Base-by-base conservation (phyloP, 768 basidiomycete genomes). In the Stropharia rugosoannulata region DNA sequence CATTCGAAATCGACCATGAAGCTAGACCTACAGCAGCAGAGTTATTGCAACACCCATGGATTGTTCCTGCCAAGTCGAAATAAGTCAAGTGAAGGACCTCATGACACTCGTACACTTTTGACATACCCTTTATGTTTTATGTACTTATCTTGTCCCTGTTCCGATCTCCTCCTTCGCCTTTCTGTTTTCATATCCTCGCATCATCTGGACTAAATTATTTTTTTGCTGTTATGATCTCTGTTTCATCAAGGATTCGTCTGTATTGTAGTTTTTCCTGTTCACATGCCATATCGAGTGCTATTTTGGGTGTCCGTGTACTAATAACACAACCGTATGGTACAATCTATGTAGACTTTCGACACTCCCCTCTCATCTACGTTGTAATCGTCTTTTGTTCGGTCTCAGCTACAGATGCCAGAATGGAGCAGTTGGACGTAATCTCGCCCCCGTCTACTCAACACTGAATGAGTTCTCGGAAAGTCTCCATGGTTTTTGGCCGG, bases 1-100 rank as follows among this genome's bases (percentile, higher is more conserved):
- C 95, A 4, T 97, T 98, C 65, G 90, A 94, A 59, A 74, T 94
- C 43, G 82, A 97, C 62, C 88, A 94, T 56, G 80, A 85, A 60
- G 81, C 81, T 27, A 83, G 95, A 48, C 94, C 94, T 5, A 82
- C 88, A 15, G 94, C 94, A 8, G 76, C 79, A 1, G 88, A 86
- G 60, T 75, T 96, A 9, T 77, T 94, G 37, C 80, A 82, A 49
- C 88, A 95, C 65, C 65, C 80, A 2, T 98, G 93, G 87, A 73
- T 94, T 54, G 59, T 52, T 40, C 25, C 54, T 10, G 32, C 18
- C 5, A 49, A 56, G 48, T 39, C 47, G 16, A 56, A 56, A 36
- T 56, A 47, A 56, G 12, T 36, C 42, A 12, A 25, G 4, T 25
- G 27, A 58, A 25, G 27, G 10, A 13, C 32, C 41, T 19, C n/a